phyloP scores from a whole-genome alignment of 768 basidiomycete species.

The Pleurotus platypus region DNA sequence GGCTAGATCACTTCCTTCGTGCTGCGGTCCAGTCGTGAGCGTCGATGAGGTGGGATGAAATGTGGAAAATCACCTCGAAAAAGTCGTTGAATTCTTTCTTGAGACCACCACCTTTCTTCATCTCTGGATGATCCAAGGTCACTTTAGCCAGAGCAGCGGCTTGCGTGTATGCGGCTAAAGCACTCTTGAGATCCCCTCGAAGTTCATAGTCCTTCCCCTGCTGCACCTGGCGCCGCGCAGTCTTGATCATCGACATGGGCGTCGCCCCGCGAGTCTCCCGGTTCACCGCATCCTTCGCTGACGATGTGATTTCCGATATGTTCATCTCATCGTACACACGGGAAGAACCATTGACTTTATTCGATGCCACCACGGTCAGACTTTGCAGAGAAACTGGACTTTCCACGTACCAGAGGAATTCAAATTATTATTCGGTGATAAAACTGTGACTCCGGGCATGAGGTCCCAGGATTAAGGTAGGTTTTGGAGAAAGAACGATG shows the following conservation, averaged over 20 bases:
- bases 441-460: constrained; percentile 16
- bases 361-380: neutral
- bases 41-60: constrained; percentile 8
- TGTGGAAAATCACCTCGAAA: constrained; percentile 46
- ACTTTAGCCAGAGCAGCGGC: constrained; percentile 56
- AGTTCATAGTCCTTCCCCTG: constrained; percentile 49
- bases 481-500: neutral
- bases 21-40: constrained; percentile 16
- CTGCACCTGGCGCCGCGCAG: constrained; percentile 55
- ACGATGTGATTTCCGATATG: constrained; percentile 39
- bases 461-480: constrained; percentile 7
- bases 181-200: constrained; percentile 57
- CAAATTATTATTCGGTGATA: constrained; percentile 8
- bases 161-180: constrained; percentile 57
- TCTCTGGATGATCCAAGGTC: constrained; percentile 59
- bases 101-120: constrained; percentile 52
- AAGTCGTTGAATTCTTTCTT: constrained; percentile 65
- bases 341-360: constrained; percentile 12
- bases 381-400: neutral
- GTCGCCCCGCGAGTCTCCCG: constrained; percentile 57
- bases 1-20: constrained; percentile 35
- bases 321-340: constrained; percentile 31
- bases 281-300: constrained; percentile 41
- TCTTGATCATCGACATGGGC: constrained; percentile 55
- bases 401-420: constrained; percentile 10